Base-by-base conservation (phyloP, 2,329 filamentous ascomycete species). In the Phoma herbarum region DNA sequence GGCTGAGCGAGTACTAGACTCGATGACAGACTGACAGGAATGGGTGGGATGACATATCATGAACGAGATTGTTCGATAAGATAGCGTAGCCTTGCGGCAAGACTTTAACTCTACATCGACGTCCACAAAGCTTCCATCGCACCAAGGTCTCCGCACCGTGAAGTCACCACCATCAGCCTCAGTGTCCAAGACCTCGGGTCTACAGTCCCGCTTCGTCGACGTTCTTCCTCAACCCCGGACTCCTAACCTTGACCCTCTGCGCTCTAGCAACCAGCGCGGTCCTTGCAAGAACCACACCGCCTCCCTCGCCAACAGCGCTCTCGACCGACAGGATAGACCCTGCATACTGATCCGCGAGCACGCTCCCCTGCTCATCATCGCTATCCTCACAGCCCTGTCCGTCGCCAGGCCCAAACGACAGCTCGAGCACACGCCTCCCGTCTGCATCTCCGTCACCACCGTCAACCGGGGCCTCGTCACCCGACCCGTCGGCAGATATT, bases 1-100 rank as follows among this genome's bases (percentile, higher is more conserved):
- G 88, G 63, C 73, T 92, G 73, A 85, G 84, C 52, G 90, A 92
- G 65, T 92, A 91, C 66, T 92, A 64, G 63, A 44, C 4, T 28
- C 22, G 14, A 14, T 11, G 29, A 11, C 29, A 11, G 29, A n/a
- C 1, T 35, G 31, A n/a, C 1, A n/a, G 31, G 31, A 2, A 29
- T 11, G 28, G 28, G 9, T 29, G 28, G 10, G 12, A 29, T 10
- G 28, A 16, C 14, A 5, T 5, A 33, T 16, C 14, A n/a, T n/a
- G 44, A 5, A 47, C 10, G 14, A 37, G 31, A n/a, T 2, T n/a
- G 26, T 28, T 35, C 12, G n/a, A 25, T 18, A 18, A 4, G 18
- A 39, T 39, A 20, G 35, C 18, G n/a, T 35, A 33, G 31, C 31
- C 3, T 4, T 12, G 31, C 29, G 20, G 20, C 29, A 18, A 18